Evolutionary conservation across 768 basidiomycete species (phyloP).

Genomic region (Brasilioporus rufonigricans): DNA sequence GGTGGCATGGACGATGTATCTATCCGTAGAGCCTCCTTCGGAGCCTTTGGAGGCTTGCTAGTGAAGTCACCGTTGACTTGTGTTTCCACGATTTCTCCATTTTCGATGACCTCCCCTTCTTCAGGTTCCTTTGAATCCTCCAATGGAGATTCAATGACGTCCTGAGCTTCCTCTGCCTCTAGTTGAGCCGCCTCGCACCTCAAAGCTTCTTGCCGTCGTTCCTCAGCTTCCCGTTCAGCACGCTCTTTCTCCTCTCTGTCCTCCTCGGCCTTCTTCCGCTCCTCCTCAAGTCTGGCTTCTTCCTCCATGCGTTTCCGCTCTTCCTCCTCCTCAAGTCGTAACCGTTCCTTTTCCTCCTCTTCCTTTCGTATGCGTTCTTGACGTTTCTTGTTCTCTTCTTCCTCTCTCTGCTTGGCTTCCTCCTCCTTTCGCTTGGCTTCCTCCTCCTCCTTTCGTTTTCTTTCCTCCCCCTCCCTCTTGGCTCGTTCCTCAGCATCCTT

Average conservation of each 20-base stretch:
- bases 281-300: conserved; percentile 29
- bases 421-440: conserved; percentile 44
- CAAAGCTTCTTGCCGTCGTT: conserved; percentile 24
- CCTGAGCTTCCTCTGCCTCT: conserved; percentile 38
- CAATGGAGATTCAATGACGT: conserved; percentile 32
- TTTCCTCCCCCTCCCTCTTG: conserved; percentile 37
- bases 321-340: conserved; percentile 32
- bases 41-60: conserved; percentile 37
- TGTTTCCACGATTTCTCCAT: conserved; percentile 27
- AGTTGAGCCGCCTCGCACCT: conserved; percentile 24
- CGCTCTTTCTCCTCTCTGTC: conserved; percentile 44
- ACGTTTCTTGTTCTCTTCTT: conserved; percentile 38
- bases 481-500: conserved; percentile 37
- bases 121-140: conserved; percentile 50
- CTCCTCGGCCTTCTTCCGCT: conserved; percentile 29
- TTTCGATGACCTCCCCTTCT: conserved; percentile 36
- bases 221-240: conserved; percentile 35
- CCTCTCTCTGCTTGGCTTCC: conserved; percentile 42
- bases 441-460: conserved; percentile 42
- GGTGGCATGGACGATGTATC: conserved; percentile 51
- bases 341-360: conserved; percentile 38
- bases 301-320: conserved; percentile 34
- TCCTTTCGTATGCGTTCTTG: conserved; percentile 36
- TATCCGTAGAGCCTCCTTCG: conserved; percentile 61
- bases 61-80: conserved; percentile 36